Evolutionary conservation across 345 rosid species (phyloP), one percentile per base, ranked within the genome.

Genomic region (Ailanthus altissimus): DNA sequence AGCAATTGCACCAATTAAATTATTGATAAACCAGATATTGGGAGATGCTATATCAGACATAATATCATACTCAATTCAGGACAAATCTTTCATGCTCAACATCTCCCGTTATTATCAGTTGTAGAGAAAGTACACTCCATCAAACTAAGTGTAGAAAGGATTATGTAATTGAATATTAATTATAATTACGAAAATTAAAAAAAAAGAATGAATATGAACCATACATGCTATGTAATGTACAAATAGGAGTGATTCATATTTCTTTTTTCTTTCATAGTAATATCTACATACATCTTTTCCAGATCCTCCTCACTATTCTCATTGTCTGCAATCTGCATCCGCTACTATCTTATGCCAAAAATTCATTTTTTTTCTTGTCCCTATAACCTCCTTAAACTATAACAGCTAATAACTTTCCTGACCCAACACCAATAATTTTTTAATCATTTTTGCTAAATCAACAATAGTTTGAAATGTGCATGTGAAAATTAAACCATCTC

Each of bases 401-500:
- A 69, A 63, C 58, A 57, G 73, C 80, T 46, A 70, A 73, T 66
- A 68, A 78, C 38, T 21, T 61, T 65, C 38, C 56, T 25, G 8
- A n/a, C 14, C 45, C 65, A 14, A 15, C 16, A 60, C 5, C 57
- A 56, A n/a, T n/a, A 50, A n/a, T n/a, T 43, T 21, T 36, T 32
- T 51, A n/a, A 7, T 75, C 49, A 23, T 69, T 64, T 15, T 43
- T 16, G 50, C n/a, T 16, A 40, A 14, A 42, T 16, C 32, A 47
- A 67, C 53, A 60, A 53, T 66, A 38, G 2, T 50, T 56, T 65
- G 32, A 13, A 53, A 10, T 60, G 63, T 42, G 10, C 15, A 13
- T 20, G 60, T 67, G 43, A 47, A 32, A 74, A 56, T 72, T 70
- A 92, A 59, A 90, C 87, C 98, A 94, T 94, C 87, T 94, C 98